Evolutionary conservation across 2,329 filamentous ascomycete species (phyloP), one percentile per base, ranked within the genome.

Genomic region (Venturia pyrina): DNA sequence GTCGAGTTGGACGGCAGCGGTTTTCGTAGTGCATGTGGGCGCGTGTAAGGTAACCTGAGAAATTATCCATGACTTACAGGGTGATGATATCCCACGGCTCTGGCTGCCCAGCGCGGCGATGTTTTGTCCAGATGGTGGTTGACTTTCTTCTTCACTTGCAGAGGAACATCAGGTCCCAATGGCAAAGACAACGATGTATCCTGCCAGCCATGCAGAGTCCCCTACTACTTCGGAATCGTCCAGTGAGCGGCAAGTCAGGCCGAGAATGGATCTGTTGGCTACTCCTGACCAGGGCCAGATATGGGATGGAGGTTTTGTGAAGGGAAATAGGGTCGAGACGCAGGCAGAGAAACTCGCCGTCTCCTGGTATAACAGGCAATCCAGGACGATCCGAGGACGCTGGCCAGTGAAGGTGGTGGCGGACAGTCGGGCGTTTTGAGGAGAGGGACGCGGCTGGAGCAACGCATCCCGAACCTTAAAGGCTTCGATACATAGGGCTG

Each of bases 11-110:
- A 65, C 63, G 37, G 53, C 46, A 28, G 63, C 43, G n/a, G 63
- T 65, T 65, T 65, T 65, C 63, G 63, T 61, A 28, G 63, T 65
- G 63, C 63, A 65, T 65, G 37, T 59, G 15, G 53, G 53, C 62
- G 46, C 32, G 62, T 21, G n/a, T 24, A 15, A 64, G 62, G 62
- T 56, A 64, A 64, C 24, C 10, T 64, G 62, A 56, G 34, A 48
- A 53, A 34, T 44, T 15, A 11, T 28, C 5, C n/a, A 11, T 43
- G n/a, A 41, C 60, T 62, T 43, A 62, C 60, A 37, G 53, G 28
- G 53, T 21, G 32, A 34, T 59, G 28, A n/a, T 59, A n/a, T 59
- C 7, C 53, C n/a, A 59, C 53, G 32, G 53, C 53, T 59, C 53
- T 59, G 10, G 28, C 53, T 59, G 10, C 15, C 32, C 37, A 59